Evolutionary conservation across 139 green algal genomes (phyloP).

Genomic region (Chloropicon primus): DNA sequence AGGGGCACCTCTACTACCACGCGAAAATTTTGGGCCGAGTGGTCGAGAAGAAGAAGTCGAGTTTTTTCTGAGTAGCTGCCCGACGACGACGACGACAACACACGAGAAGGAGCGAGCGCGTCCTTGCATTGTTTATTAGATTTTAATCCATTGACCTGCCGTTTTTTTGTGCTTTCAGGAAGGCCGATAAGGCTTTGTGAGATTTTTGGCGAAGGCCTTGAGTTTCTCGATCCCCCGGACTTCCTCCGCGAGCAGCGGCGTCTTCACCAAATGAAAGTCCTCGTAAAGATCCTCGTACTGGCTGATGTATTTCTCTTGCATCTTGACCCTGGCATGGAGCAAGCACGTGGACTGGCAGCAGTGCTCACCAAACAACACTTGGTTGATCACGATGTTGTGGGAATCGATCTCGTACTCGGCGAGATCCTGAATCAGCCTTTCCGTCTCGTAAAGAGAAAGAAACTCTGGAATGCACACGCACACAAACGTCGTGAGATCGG

Average conservation of each 20-base stretch:
- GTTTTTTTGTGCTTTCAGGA: background rate
- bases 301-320: slow-evolving; percentile 85
- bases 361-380: slow-evolving; percentile 65
- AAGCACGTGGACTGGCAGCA: slow-evolving; percentile 31
- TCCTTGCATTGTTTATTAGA: too few species aligned
- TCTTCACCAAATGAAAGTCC: slow-evolving; percentile 44
- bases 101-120: too few species aligned
- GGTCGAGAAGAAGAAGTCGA: background rate
- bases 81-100: too few species aligned
- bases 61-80: too few species aligned
- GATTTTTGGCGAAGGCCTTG: slow-evolving; percentile 39
- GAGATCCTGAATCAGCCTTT: slow-evolving; percentile 91
- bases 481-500: slow-evolving; percentile 91
- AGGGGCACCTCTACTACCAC: background rate
- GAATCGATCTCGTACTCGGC: slow-evolving; percentile 90
- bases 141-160: background rate
- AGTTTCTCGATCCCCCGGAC: slow-evolving; percentile 25
- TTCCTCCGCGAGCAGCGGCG: slow-evolving; percentile 85
- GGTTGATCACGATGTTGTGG: slow-evolving; percentile 94
- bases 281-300: slow-evolving; percentile 90
- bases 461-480: slow-evolving; percentile 98
- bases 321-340: slow-evolving; percentile 66
- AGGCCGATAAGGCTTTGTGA: slow-evolving; percentile 38
- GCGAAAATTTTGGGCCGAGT: background rate
- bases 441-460: slow-evolving; percentile 92